Conservation (phyloP, 257 asterid species). For the Henckelia pumila region DNA sequence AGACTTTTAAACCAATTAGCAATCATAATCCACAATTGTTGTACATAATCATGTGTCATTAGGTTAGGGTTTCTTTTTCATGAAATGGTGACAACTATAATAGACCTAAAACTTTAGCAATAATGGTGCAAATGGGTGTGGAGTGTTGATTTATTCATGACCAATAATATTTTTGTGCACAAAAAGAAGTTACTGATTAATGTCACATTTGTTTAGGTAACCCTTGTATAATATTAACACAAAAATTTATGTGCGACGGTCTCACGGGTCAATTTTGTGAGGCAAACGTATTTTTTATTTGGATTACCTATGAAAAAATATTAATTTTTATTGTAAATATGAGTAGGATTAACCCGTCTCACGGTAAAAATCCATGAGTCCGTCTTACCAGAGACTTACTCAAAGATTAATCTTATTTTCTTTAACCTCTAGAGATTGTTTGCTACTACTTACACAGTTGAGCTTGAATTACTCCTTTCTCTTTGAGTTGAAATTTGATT, state of each 20-base stretch:
- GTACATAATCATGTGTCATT: constrained; percentile 25
- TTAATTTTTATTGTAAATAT: too few relatives aligned
- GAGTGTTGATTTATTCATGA: background rate
- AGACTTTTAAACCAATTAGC: constrained; percentile 43
- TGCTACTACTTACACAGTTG: background rate
- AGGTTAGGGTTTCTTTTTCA: constrained; percentile 29
- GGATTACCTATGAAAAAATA: too few relatives aligned
- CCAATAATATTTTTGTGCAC: background rate
- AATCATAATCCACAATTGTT: constrained; percentile 34
- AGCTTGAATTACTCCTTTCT: background rate
- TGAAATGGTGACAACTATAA: constrained; percentile 23
- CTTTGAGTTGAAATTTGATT: too few relatives aligned
- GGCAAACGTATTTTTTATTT: too few relatives aligned
- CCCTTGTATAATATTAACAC: too few relatives aligned
- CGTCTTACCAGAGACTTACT: too few relatives aligned
- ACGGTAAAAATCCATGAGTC: too few relatives aligned
- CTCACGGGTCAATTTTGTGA: too few relatives aligned
- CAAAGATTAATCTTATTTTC: too few relatives aligned
- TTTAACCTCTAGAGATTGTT: background rate
- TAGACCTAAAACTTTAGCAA: constrained; percentile 4
- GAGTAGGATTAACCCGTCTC: too few relatives aligned
- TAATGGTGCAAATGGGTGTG: background rate
- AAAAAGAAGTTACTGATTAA: background rate
- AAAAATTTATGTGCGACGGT: too few relatives aligned
- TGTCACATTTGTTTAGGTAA: too few relatives aligned